Base-by-base conservation (phyloP, 1,284 basidiomycete species). In the Exobasidium rhododendri region DNA sequence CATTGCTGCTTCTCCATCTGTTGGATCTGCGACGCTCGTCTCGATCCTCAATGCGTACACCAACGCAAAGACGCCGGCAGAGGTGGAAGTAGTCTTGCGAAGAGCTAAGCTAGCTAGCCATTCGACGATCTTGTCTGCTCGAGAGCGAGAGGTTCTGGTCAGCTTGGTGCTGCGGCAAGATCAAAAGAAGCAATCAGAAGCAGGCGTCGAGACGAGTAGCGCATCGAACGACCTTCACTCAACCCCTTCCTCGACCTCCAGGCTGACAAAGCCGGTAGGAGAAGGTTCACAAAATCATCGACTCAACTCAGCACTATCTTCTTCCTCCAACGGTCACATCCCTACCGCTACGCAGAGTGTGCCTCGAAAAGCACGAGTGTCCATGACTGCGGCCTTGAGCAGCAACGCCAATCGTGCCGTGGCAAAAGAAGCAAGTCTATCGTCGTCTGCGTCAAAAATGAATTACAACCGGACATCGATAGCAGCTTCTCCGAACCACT, bases 21-120 rank as follows among this genome's bases (percentile, higher is more conserved):
- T 24, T 1, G 29, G 20, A 1, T 73, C 69, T 44, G 63, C 70
- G 11, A 65, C 62, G n/a, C 40, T 76, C 11, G 51, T 69, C 1
- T 64, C 73, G 2, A 76, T 76, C 14, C 64, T 76, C 51, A 75
- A 73, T 30, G 70, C 74, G 2, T 76, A 76, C 57, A 66, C 69
- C 4, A 69, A 67, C 30, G 74, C 74, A n/a, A 76, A 76, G 68
- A 76, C 73, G 30, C 64, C 69, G 1, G 64, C 71, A 4, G 74
- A 76, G 59, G 35, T 75, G 11, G 74, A 76, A 32, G 69, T 63
- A 22, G 74, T 75, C 17, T 49, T 74, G 24, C 60, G 73, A 28
- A 59, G 73, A 14, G 74, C 74, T 14, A 64, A 73, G 22, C 66
- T 74, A 30, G 69, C 73, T 4, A 65, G 71, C 29, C 69, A 73